phyloP scores from a whole-genome alignment of 306 rosid genomes.

The Dalbergia oliveri region DNA sequence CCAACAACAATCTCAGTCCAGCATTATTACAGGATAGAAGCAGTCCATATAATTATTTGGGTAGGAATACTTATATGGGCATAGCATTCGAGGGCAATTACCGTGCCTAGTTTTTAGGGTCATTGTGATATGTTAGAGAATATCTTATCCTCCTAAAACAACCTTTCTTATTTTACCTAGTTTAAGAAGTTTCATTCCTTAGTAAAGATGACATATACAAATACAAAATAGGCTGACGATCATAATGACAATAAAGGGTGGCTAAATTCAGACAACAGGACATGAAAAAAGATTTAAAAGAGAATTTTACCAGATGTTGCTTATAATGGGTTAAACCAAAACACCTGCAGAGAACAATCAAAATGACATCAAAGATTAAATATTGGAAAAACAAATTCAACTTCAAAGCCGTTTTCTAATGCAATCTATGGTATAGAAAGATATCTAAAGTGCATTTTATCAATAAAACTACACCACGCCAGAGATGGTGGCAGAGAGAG shows the following conservation, averaged over 20 bases:
- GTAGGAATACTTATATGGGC: neutral
- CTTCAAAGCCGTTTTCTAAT: no score
- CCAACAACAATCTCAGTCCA: no score
- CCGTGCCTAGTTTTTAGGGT: conserved; percentile 1
- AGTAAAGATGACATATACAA: neutral
- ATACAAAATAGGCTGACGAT: conserved; percentile 28
- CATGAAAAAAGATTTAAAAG: conserved; percentile 20
- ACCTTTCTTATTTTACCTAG: conserved; percentile 14
- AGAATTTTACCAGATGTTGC: conserved; percentile 75
- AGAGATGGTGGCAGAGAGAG: no score
- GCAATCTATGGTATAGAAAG: no score
- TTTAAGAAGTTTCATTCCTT: conserved; percentile 16
- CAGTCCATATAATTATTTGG: no score
- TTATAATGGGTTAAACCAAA: conserved; percentile 91
- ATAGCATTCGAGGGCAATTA: neutral
- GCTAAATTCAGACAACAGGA: neutral
- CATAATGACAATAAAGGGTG: neutral
- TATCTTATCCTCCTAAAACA: conserved; percentile 22
- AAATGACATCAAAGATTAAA: conserved; percentile 24
- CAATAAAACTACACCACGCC: no score
- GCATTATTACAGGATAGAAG: no score
- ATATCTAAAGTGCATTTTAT: no score
- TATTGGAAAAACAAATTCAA: no score
- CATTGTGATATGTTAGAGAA: neutral
- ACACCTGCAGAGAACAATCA: conserved; percentile 58